These are phyloP conservation scores for Apiospora aurea DNA, from an alignment of 2,329 filamentous ascomycete species.

Conservation along the genomic window DNA sequence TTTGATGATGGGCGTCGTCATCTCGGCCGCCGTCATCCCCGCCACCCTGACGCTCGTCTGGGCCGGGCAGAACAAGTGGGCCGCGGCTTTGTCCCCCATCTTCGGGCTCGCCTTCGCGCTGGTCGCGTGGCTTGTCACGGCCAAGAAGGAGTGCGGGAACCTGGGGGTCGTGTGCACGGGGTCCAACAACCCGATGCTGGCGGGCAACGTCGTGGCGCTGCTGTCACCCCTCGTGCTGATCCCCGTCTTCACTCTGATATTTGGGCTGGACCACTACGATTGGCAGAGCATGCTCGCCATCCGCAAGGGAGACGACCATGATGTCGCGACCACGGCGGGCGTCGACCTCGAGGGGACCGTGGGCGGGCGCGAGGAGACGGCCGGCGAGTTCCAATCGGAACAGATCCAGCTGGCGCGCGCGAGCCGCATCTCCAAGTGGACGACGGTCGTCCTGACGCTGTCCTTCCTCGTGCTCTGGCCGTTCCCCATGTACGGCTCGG, in stretches of 20 bases:
- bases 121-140: conserved; percentile 80
- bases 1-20: conserved; percentile 90
- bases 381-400: conserved; percentile 33
- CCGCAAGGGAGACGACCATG: conserved; percentile 78
- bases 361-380: conserved; percentile 50
- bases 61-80: conserved; percentile 79
- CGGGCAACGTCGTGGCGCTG: conserved; percentile 83
- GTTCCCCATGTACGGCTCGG: conserved; percentile 86
- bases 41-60: conserved; percentile 82
- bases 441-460: conserved; percentile 70
- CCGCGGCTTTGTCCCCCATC: conserved; percentile 73
- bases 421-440: conserved; percentile 55
- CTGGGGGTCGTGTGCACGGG: conserved; percentile 54
- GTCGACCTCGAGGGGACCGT: conserved; percentile 62
- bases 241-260: conserved; percentile 74
- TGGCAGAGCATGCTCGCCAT: conserved; percentile 85
- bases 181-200: conserved; percentile 87
- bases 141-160: conserved; percentile 70
- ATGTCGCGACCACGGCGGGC: conserved; percentile 69
- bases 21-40: conserved; percentile 84
- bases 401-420: conserved; percentile 60
- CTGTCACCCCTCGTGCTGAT: conserved; percentile 79
- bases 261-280: conserved; percentile 81
- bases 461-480: conserved; percentile 85
- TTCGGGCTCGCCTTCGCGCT: conserved; percentile 73